These are phyloP conservation scores for Aspergillus aculeatus DNA, from an alignment of 2,329 filamentous ascomycete species.

Conservation along the genomic window DNA sequence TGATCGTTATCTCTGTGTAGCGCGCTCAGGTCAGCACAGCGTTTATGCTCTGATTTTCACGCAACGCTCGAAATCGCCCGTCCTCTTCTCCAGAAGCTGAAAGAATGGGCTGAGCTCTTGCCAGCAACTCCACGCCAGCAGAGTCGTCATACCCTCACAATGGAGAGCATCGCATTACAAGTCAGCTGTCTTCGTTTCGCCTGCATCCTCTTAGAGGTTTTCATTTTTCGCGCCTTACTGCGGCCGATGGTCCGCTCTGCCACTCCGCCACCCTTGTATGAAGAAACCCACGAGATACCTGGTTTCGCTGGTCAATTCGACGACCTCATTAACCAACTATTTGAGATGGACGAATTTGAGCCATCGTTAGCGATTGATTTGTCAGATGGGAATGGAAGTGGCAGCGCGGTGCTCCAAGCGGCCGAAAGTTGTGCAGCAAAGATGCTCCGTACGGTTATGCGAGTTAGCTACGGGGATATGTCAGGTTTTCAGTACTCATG, in stretches of 20 bases:
- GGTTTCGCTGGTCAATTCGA: conserved; percentile 17
- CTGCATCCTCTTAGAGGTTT: conserved; percentile 38
- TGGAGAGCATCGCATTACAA: neutral
- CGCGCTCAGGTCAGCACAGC: conserved; percentile 20
- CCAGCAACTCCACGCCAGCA: neutral
- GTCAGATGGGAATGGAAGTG: conserved; percentile 23
- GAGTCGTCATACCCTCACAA: neutral
- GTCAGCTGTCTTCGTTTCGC: conserved; percentile 29
- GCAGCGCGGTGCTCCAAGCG: conserved; percentile 28
- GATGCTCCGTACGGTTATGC: too few species aligned
- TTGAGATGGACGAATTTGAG: conserved; percentile 21
- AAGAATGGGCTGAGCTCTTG: conserved; percentile 27
- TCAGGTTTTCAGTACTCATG: too few species aligned
- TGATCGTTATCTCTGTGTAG: conserved; percentile 21
- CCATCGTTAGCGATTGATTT: conserved; percentile 25
- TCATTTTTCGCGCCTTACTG: conserved; percentile 36
- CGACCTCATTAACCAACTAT: conserved; percentile 25
- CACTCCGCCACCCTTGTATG: conserved; percentile 28
- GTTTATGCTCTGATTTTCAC: conserved; percentile 30
- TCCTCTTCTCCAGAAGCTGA: conserved; percentile 28
- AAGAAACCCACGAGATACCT: neutral
- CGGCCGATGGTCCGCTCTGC: conserved; percentile 31
- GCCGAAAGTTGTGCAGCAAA: conserved; percentile 35
- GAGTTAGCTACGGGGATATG: too few species aligned
- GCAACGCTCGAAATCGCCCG: conserved; percentile 30